phyloP scores from a whole-genome alignment of 2,329 filamentous ascomycete genomes.

The Colletotrichum lentis region DNA sequence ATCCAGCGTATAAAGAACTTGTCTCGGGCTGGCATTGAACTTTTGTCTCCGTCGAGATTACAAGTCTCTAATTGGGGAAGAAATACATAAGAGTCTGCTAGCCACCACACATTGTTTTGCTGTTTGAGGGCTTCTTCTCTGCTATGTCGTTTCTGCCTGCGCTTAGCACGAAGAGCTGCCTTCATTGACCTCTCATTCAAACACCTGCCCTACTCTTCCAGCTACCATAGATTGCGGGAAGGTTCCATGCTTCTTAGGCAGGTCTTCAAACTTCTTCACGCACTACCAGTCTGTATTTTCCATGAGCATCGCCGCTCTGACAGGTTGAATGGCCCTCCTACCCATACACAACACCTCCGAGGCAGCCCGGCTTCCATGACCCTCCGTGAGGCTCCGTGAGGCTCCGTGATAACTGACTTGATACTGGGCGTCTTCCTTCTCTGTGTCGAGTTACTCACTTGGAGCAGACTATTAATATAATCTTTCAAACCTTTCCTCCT shows the following conservation, averaged over 20 bases:
- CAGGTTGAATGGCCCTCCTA: not conserved
- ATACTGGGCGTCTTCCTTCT: not conserved
- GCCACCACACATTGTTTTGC: not conserved
- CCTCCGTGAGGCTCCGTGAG: not conserved
- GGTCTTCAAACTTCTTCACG: not conserved
- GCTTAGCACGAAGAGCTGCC: not conserved
- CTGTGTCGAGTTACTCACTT: not conserved
- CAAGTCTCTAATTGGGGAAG: not conserved
- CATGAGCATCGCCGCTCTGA: no score
- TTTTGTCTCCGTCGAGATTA: not conserved
- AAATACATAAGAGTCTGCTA: constrained; percentile 5
- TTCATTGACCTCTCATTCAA: not conserved
- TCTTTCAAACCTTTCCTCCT: not conserved
- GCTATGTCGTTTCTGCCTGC: not conserved
- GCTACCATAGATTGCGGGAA: not conserved
- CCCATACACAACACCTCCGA: not conserved
- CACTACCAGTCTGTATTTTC: not conserved
- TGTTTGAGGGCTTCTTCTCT: not conserved
- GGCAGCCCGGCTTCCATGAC: not conserved
- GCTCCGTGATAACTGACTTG: no score
- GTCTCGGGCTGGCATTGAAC: not conserved
- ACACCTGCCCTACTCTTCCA: not conserved
- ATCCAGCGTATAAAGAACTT: not conserved
- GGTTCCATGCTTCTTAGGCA: not conserved
- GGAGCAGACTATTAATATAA: not conserved